Evolutionary conservation across 169 alveolate genomes (phyloP), one percentile per base, ranked within the genome.

Genomic region (Eimeria brunetti): DNA sequence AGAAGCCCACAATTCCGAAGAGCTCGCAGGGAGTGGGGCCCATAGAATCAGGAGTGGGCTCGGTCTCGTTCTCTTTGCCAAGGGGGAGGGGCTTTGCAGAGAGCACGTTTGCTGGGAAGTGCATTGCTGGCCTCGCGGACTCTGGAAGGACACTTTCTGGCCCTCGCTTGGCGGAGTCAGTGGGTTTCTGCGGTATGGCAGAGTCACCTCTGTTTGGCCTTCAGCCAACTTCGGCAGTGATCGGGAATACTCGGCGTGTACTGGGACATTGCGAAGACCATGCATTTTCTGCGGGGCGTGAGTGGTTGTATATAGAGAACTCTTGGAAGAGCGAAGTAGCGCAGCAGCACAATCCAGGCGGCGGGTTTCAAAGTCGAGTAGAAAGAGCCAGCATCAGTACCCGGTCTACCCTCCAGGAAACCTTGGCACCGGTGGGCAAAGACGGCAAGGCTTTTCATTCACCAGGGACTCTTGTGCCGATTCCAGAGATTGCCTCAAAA

Each of bases 21-120:
- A 81, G 89, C 89, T 81, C 89, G 49, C 46, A 56, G 46, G 89
- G 75, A 51, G 53, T 81, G 46, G 71, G 89, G 75, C n/a, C 71
- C 36, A 27, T 46, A 30, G 89, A 36, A 12, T 53, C 73, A 49
- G 71, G 89, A 20, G 5, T 56, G 30, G 69, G 89, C 51, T 53
- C 89, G 73, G 80, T 36, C 49, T 33, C 71, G 36, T 51, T 81
- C 6, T 81, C 89, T 14, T 4, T 71, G 41, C 46, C 89, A n/a
- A 9, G 51, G 33, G 56, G 69, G 71, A 81, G 62, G 27, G 53
- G 38, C 60, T 76, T 53, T 81, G 73, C 89, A 30, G 75, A 51
- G n/a, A 22, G 20, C 22, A 64, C 20, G 49, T 24, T 41, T 49
- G 60, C 44, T 11, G 60, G 60, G 24, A 71, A 81, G 7, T 53